phyloP scores from a whole-genome alignment of 371 early-diverging fungal genomes.

The Capillidium rhysosporum region DNA sequence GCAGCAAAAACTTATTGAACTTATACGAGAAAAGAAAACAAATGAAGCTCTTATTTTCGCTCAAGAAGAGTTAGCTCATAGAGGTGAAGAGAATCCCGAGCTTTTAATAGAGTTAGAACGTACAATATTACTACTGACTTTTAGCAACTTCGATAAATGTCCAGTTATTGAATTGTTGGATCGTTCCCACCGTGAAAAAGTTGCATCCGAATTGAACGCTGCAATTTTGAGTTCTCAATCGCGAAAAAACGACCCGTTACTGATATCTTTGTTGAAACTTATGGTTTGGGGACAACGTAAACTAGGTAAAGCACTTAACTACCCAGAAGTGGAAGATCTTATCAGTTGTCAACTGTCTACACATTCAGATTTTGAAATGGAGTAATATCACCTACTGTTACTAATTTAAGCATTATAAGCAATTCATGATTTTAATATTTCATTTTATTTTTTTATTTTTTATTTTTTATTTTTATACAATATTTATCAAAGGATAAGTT shows the following conservation, averaged over 20 bases:
- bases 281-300: slow-evolving; percentile 82
- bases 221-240: slow-evolving; percentile 77
- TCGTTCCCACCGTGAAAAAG: slow-evolving; percentile 71
- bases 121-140: slow-evolving; percentile 89
- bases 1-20: slow-evolving; percentile 88
- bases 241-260: slow-evolving; percentile 81
- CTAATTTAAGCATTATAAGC: too few species aligned
- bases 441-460: too few species aligned
- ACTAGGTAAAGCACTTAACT: slow-evolving; percentile 52
- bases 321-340: slow-evolving; percentile 69
- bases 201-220: slow-evolving; percentile 82
- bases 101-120: slow-evolving; percentile 81
- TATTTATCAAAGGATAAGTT: too few species aligned
- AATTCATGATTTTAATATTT: slow-evolving; percentile 85
- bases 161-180: slow-evolving; percentile 74
- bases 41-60: slow-evolving; percentile 84
- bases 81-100: slow-evolving; percentile 89
- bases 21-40: slow-evolving; percentile 59
- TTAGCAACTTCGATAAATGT: slow-evolving; percentile 37
- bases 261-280: slow-evolving; percentile 74
- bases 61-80: slow-evolving; percentile 88
- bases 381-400: too few species aligned
- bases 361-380: too few species aligned
- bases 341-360: slow-evolving; percentile 42
- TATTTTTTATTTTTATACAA: too few species aligned